Evolutionary conservation across 1,284 basidiomycete genomes (phyloP), one percentile per base, ranked within the genome.

Genomic region (Puccinia coronata): DNA sequence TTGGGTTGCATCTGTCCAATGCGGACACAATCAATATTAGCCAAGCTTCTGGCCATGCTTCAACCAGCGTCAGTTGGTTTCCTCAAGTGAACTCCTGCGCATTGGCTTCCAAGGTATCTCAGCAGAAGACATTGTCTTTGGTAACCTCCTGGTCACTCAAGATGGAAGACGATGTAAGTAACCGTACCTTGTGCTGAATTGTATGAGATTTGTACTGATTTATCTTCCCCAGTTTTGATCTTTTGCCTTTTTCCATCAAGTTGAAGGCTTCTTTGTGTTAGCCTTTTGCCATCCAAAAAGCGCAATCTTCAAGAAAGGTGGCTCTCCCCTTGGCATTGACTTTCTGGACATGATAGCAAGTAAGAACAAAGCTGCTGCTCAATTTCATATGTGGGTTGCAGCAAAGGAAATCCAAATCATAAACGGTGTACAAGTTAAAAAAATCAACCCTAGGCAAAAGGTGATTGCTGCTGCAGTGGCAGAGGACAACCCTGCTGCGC

Each of bases 221-320:
- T 25, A 36, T 4, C 16, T 65, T 18, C 36, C 2, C 9, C 5
- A 67, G 61, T n/a, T 67, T 9, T n/a, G 47, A 25, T 47, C 63
- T 4, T 43, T 67, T 39, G 39, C 63, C 23, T 67, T 47, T 12
- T 43, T 67, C 39, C 41, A 67, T 67, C 63, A 67, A 28, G 63
- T 67, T 28, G 41, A 67, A 28, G 63, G 63, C 1, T 67, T 67
- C 12, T 67, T 43, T 47, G 63, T 67, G 2, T 4, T 67, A 5
- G 63, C 63, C 36, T 67, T 41, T 9, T 25, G 23, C 0, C 39
- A 67, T 16, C 63, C 63, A 12, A 67, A 67, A n/a, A 47, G 63
- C 36, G 28, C n/a, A 2, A 67, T 67, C 1, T 67, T 43, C 12
- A 1, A 43, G 12, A 67, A 67, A 47, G 63, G 63, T 47, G 63